Evolutionary conservation across 108 stramenopile species (phyloP).

Genomic region (Schizochytrium sp.): DNA sequence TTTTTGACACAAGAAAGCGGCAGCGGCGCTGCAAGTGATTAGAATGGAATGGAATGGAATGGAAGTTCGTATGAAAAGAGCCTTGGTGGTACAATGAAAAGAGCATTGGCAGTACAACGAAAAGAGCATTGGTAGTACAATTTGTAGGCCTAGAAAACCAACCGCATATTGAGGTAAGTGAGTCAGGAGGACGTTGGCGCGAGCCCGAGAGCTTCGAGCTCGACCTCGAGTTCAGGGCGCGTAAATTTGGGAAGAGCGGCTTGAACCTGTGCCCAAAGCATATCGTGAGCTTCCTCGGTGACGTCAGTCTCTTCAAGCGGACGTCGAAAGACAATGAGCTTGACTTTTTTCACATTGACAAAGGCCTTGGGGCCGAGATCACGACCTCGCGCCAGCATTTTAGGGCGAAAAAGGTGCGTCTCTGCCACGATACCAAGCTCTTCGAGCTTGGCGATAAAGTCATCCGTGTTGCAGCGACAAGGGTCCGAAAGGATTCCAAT

Average conservation of each 20-base stretch:
- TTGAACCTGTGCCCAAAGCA: neutral
- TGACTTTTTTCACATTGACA: slow-evolving; percentile 14
- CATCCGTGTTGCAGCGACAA: slow-evolving; percentile 4
- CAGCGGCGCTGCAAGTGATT: too few relatives aligned
- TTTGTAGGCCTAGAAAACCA: too few relatives aligned
- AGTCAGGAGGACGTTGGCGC: neutral
- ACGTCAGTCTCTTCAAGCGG: neutral
- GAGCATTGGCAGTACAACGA: too few relatives aligned
- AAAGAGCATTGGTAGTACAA: too few relatives aligned
- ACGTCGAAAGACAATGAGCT: neutral
- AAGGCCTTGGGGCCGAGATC: neutral
- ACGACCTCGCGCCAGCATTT: neutral
- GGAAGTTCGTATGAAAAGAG: too few relatives aligned
- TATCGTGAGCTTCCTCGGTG: too few relatives aligned
- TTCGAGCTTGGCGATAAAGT: neutral
- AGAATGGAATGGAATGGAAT: too few relatives aligned
- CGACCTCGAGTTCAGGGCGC: neutral
- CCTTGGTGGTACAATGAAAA: too few relatives aligned
- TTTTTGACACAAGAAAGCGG: too few relatives aligned
- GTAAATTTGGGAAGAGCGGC: neutral
- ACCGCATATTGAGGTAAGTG: too few relatives aligned
- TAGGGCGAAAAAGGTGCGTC: neutral
- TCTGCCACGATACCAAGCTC: neutral
- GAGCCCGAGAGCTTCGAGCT: neutral
- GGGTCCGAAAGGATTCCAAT: neutral